Base-by-base conservation (phyloP, 176 grass and related monocot genomes). In the Oryza nivara region DNA sequence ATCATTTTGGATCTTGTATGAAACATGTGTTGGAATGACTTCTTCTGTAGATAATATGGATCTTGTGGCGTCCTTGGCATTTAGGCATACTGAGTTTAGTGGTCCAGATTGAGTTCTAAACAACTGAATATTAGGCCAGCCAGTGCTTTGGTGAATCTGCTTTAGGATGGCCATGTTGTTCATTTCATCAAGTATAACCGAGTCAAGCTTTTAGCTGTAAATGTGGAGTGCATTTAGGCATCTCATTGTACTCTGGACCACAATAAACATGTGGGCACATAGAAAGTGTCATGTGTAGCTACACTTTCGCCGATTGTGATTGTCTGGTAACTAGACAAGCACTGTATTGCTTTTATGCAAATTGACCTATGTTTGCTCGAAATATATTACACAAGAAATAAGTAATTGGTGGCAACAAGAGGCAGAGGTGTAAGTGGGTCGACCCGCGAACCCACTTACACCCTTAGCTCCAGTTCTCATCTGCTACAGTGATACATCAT, bases 51-150 rank as follows among this genome's bases (percentile, higher is more conserved):
- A 49, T 46, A 60, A 60, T n/a, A 60, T 60, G 56, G 19, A 22
- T 22, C 36, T 72, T 3, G 2, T 48, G 54, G n/a, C 47, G 48
- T 44, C 41, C 49, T 75, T 74, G 47, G 69, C 40, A 41, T 41
- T 41, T 41, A 41, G 40, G 40, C 40, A 41, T 41, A 41, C 74
- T 44, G 22, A 32, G 6, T 38, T 67, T 22, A 54, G 68, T 73
- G 60, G 74, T 83, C 76, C 63, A 69, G 10, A 13, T 20, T 79
- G 16, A 83, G 41, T 74, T 90, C 68, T 86, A 73, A 82, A 56
- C 47, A 73, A 79, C n/a, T 64, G n/a, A 72, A 1, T 19, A 7
- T 28, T 70, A 34, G 30, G 85, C 23, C 74, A 60, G 8, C 51
- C 2, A 2, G 36, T 67, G 7, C 46, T 87, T 87, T 82, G 9